Percentiles rank a stretch among this genome's conserved stretches.
These are phyloP conservation scores for Musa balbisiana DNA, from an alignment of 202 grass and related monocot genomes.

Conservation along the genomic window DNA sequence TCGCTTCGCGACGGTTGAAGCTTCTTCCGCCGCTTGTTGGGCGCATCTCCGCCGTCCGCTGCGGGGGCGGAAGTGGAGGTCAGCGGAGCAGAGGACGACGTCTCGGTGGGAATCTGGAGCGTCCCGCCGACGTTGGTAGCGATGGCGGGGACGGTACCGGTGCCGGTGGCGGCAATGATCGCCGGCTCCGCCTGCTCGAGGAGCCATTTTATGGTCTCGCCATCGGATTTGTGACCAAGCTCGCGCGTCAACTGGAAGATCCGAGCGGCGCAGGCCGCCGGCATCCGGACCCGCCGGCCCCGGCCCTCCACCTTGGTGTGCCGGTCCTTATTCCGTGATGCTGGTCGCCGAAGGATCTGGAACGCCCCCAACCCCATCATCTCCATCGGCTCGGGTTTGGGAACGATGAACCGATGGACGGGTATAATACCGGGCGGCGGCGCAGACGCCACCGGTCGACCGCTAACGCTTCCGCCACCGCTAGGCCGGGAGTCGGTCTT, in stretches of 20 bases:
- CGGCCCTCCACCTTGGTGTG: conserved; percentile 19
- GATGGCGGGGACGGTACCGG: conserved; percentile 20
- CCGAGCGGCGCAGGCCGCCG: conserved; percentile 7
- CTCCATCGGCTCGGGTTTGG: conserved; percentile 12
- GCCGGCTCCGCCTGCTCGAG: conserved; percentile 20
- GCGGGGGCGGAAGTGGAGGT: background rate
- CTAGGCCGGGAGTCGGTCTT: background rate
- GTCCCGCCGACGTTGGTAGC: conserved; percentile 14
- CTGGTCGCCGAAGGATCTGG: conserved; percentile 1
- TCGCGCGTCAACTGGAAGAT: conserved; percentile 19
- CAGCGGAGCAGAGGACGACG: background rate
- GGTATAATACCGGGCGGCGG: background rate
- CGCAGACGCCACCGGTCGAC: background rate
- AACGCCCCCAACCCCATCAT: conserved; percentile 3
- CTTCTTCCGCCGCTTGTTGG: conserved; percentile 9
- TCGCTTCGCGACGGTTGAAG: conserved; percentile 8
- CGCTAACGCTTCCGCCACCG: background rate
- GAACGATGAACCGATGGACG: background rate
- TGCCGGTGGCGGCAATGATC: conserved; percentile 19
- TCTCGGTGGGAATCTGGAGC: conserved; percentile 13
- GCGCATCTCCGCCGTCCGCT: background rate
- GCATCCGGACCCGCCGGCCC: conserved; percentile 15
- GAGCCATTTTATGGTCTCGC: conserved; percentile 21
- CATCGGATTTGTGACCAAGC: conserved; percentile 17
- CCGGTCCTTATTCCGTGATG: conserved; percentile 7